phyloP scores from a whole-genome alignment of 805 yeast genomes.

The Vanderwaltozyma tropicalis region DNA sequence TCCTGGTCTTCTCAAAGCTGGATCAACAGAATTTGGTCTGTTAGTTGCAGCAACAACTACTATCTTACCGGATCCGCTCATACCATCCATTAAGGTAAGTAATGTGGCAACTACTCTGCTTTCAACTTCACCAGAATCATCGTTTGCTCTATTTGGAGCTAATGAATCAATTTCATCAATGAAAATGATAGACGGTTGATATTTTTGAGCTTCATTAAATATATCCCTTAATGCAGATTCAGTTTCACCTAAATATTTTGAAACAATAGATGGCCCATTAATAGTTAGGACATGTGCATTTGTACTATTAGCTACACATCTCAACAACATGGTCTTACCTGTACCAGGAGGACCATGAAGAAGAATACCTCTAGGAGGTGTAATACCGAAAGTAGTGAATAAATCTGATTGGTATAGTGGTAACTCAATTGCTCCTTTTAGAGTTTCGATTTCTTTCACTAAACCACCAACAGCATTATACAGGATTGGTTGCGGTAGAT shows the following conservation, averaged over 20 bases:
- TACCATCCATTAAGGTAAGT: slow-evolving; percentile 70
- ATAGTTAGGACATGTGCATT: slow-evolving; percentile 79
- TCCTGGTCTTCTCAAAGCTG: slow-evolving; percentile 76
- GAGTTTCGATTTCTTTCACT: slow-evolving; percentile 43
- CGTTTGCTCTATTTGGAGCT: slow-evolving; percentile 74
- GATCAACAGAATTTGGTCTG: slow-evolving; percentile 56
- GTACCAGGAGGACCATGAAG: slow-evolving; percentile 97
- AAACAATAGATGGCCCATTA: slow-evolving; percentile 84
- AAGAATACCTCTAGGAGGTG: slow-evolving; percentile 89
- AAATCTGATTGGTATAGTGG: slow-evolving; percentile 72
- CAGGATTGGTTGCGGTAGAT: slow-evolving; percentile 33
- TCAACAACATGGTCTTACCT: slow-evolving; percentile 82
- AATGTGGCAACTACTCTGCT: slow-evolving; percentile 83
- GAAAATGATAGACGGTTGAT: slow-evolving; percentile 79
- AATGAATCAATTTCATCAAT: slow-evolving; percentile 91
- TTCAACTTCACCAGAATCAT: slow-evolving; percentile 86
- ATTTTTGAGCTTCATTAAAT: slow-evolving; percentile 75
- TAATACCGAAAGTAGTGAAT: slow-evolving; percentile 74
- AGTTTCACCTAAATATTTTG: slow-evolving; percentile 90
- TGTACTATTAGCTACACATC: slow-evolving; percentile 68
- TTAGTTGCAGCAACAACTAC: slow-evolving; percentile 69
- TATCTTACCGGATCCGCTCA: slow-evolving; percentile 53
- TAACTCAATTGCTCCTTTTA: slow-evolving; percentile 61
- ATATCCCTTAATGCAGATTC: slow-evolving; percentile 74
- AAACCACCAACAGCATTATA: slow-evolving; percentile 74